Conservation (phyloP, 192 early-diverging fungal species). For the Lobosporangium transversale region DNA sequence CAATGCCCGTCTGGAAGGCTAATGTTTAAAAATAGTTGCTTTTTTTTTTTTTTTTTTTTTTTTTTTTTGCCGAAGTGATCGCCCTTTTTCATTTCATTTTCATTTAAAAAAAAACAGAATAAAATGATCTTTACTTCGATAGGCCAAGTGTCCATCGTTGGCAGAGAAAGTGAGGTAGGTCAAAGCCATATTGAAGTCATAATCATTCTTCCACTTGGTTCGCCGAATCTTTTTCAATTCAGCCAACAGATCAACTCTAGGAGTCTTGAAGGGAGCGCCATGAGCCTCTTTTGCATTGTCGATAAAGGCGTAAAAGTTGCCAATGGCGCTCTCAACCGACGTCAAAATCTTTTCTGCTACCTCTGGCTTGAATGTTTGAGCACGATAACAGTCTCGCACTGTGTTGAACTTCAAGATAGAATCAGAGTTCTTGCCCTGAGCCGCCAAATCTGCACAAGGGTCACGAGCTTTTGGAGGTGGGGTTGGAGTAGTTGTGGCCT, state of each 20-base stretch:
- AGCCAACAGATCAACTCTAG: conserved; percentile 31
- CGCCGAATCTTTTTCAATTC: conserved; percentile 33
- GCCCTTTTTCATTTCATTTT: too few species aligned
- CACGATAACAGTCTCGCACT: conserved; percentile 34
- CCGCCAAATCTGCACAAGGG: conserved; percentile 30
- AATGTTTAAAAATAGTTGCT: too few species aligned
- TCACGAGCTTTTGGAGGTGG: conserved; percentile 12
- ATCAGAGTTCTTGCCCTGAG: conserved; percentile 13
- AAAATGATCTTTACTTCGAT: conserved; percentile 47
- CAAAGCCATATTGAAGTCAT: conserved; percentile 48
- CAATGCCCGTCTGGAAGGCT: too few species aligned
- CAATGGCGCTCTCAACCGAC: conserved; percentile 35
- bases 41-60: too few species aligned
- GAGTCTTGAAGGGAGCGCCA: conserved; percentile 28
- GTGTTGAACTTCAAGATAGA: conserved; percentile 20
- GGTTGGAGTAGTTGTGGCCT: conserved; percentile 9
- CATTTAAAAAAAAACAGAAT: not conserved
- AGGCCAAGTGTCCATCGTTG: conserved; percentile 46
- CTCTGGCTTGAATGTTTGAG: conserved; percentile 34
- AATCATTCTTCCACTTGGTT: conserved; percentile 43
- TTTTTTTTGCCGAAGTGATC: too few species aligned
- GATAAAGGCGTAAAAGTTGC: conserved; percentile 46
- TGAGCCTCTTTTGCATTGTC: conserved; percentile 26
- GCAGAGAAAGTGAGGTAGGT: conserved; percentile 44
- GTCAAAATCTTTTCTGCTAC: conserved; percentile 33